phyloP scores from a whole-genome alignment of 2,329 filamentous ascomycete species.

The Fusarium transvaalense region DNA sequence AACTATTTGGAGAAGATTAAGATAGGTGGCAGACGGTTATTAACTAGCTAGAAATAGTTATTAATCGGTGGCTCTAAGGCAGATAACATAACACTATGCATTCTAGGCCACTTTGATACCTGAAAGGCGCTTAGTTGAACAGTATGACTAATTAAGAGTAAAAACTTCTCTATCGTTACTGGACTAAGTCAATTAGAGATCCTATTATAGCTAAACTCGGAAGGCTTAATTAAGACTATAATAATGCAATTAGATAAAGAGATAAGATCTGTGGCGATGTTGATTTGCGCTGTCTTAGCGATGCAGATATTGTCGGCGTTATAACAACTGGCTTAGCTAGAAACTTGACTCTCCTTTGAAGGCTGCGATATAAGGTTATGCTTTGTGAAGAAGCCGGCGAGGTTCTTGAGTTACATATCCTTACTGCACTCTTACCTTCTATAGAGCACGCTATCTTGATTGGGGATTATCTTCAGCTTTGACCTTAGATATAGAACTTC shows the following conservation, averaged over 20 bases:
- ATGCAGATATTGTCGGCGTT: background rate
- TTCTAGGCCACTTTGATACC: background rate
- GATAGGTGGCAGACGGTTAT: slow-evolving; percentile 3
- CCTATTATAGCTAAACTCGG: background rate
- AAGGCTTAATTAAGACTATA: background rate
- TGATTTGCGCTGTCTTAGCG: background rate
- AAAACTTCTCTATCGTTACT: background rate
- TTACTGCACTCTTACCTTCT: slow-evolving; percentile 70
- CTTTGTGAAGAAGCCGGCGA: slow-evolving; percentile 78
- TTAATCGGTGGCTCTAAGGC: background rate
- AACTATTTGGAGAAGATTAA: slow-evolving; percentile 2
- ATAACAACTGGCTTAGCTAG: slow-evolving; percentile 53
- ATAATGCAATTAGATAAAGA: background rate
- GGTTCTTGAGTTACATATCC: slow-evolving; percentile 72
- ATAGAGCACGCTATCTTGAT: slow-evolving; percentile 59
- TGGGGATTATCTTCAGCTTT: slow-evolving; percentile 5
- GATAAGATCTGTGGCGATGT: slow-evolving; percentile 1
- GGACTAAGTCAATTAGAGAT: background rate
- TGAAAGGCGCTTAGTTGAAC: background rate
- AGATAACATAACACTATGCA: background rate
- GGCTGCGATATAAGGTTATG: slow-evolving; percentile 66
- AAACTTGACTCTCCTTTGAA: slow-evolving; percentile 62
- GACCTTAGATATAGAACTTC: slow-evolving; percentile 5
- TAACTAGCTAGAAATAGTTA: slow-evolving; percentile 1
- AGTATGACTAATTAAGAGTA: background rate